Evolutionary conservation across 768 basidiomycete genomes (phyloP).

Genomic region (Glaciozyma martinii): DNA sequence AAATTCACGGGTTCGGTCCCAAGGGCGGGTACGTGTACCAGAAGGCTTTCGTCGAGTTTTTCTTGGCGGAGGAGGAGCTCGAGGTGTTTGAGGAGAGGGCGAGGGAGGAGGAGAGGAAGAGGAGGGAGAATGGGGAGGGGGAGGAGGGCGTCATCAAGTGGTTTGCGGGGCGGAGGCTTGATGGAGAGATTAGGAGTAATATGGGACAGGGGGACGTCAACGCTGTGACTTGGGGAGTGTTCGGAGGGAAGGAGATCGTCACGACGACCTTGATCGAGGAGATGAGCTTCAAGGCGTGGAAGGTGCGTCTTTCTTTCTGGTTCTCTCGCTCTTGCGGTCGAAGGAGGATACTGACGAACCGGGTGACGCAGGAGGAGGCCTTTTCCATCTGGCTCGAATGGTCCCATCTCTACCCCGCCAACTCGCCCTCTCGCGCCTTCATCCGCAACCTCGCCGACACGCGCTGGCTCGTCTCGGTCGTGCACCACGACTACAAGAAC

Average conservation of each 20-base stretch:
- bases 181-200: constrained; percentile 76
- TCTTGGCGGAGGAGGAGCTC: constrained; percentile 47
- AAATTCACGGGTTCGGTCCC: constrained; percentile 87
- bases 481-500: constrained; percentile 88
- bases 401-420: constrained; percentile 75
- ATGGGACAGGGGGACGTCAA: constrained; percentile 70
- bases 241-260: constrained; percentile 88
- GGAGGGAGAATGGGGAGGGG: constrained; percentile 51
- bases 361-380: constrained; percentile 66
- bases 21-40: constrained; percentile 89
- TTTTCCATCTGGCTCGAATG: constrained; percentile 94
- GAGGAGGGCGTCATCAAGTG: constrained; percentile 36
- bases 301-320: constrained; percentile 49
- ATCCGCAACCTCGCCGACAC: constrained; percentile 61
- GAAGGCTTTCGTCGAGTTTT: constrained; percentile 96
- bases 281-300: constrained; percentile 92
- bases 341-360: neutral
- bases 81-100: constrained; percentile 29
- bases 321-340: neutral
- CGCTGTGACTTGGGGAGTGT: constrained; percentile 98
- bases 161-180: constrained; percentile 45
- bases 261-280: constrained; percentile 95
- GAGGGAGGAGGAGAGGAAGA: constrained; percentile 43
- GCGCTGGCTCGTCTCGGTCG: constrained; percentile 82
- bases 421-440: constrained; percentile 60